These are phyloP conservation scores for Ascocoryne sarcoides DNA, from an alignment of 2,329 filamentous ascomycete genomes.

Conservation along the genomic window DNA sequence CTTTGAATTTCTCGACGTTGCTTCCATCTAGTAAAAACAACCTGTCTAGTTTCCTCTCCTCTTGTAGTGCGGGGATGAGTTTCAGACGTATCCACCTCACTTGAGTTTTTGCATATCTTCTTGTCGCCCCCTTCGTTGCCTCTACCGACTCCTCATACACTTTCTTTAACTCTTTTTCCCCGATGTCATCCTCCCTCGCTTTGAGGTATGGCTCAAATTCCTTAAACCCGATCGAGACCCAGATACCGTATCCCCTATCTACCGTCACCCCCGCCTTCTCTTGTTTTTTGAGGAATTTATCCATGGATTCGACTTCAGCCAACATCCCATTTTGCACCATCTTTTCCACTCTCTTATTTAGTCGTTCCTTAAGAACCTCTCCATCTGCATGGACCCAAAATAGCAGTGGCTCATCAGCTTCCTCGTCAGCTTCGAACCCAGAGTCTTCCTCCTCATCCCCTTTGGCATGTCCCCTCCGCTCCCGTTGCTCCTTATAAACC, in stretches of 20 bases:
- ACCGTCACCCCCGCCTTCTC: conserved; percentile 42
- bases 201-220: conserved; percentile 69
- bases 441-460: conserved; percentile 15
- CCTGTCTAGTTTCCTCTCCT: conserved; percentile 41
- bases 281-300: conserved; percentile 36
- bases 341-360: conserved; percentile 70
- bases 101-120: conserved; percentile 81
- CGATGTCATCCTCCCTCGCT: conserved; percentile 5
- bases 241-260: conserved; percentile 77
- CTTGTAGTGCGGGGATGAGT: conserved; percentile 58
- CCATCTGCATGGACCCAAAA: conserved; percentile 82
- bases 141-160: conserved; percentile 56
- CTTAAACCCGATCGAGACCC: conserved; percentile 95
- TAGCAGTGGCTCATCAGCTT: conserved; percentile 35
- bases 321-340: conserved; percentile 66
- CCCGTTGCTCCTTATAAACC: conserved; percentile 69
- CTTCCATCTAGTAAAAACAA: conserved; percentile 80
- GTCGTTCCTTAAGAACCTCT: conserved; percentile 56
- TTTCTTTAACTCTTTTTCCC: conserved; percentile 37
- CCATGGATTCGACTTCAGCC: conserved; percentile 50
- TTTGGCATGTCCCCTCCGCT: conserved; percentile 3
- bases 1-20: conserved; percentile 51
- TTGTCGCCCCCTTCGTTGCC: conserved; percentile 71
- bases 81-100: conserved; percentile 81
- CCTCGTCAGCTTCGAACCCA: background rate